Evolutionary conservation across 352 stramenopile genomes (phyloP).

Genomic region (Lagenidium giganteum): DNA sequence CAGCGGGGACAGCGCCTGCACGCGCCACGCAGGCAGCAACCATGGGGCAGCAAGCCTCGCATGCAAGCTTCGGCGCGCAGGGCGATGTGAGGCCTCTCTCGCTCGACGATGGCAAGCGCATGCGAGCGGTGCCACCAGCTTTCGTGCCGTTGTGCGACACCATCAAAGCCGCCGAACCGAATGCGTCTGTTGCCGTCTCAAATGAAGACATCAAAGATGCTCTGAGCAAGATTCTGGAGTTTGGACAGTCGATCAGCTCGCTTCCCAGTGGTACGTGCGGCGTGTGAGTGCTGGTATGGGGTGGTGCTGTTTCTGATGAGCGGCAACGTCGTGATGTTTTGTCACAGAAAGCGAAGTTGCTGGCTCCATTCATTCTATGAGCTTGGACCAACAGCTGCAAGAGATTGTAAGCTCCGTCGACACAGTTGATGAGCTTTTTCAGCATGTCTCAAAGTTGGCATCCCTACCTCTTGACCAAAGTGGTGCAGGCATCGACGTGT

Average conservation of each 20-base stretch:
- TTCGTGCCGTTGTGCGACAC: conserved; percentile 62
- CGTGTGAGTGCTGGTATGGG: neutral
- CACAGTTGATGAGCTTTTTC: conserved; percentile 74
- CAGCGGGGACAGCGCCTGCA: neutral
- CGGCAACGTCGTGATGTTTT: neutral
- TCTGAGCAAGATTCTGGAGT: conserved; percentile 71
- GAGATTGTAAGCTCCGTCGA: conserved; percentile 74
- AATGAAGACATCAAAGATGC: conserved; percentile 60
- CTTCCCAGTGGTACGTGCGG: conserved; percentile 49
- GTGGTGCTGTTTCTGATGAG: neutral
- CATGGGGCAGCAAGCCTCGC: conserved; percentile 65
- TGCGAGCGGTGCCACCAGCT: conserved; percentile 26
- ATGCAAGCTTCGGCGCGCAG: conserved; percentile 8
- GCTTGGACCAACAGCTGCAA: conserved; percentile 54
- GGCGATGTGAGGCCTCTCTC: neutral
- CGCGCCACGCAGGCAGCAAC: neutral
- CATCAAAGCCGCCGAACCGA: conserved; percentile 41
- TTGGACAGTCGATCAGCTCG: conserved; percentile 31
- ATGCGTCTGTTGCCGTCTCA: conserved; percentile 16
- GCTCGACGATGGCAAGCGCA: conserved; percentile 13
- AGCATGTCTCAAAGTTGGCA: conserved; percentile 69
- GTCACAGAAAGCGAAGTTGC: conserved; percentile 32
- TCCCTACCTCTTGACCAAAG: conserved; percentile 18
- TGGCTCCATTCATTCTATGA: conserved; percentile 18
- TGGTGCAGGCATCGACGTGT: too few relatives aligned